Percentiles rank a stretch among this genome's conserved stretches.
Conservation (phyloP, 2,329 filamentous ascomycete species). For the Pseudogymnoascus sp. region DNA sequence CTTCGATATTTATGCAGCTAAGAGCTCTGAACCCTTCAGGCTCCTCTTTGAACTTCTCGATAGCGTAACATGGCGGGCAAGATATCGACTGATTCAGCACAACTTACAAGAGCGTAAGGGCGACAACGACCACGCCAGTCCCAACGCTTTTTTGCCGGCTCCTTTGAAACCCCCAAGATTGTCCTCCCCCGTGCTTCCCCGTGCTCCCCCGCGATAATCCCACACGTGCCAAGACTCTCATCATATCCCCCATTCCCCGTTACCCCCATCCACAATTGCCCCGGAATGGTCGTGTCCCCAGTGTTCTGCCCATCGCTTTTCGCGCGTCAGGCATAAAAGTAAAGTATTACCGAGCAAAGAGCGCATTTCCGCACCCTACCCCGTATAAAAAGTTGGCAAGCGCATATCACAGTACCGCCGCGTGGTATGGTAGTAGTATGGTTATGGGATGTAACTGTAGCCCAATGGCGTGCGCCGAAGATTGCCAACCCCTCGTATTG, state of each 20-base stretch:
- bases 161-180: not conserved
- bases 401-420: not conserved
- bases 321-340: not conserved
- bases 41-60: not conserved
- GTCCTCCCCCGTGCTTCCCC: not conserved
- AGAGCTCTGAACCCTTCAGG: not conserved
- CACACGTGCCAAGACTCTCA: not conserved
- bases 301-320: not conserved
- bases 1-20: not conserved
- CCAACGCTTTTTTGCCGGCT: not conserved
- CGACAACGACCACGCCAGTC: not conserved
- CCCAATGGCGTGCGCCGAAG: not conserved
- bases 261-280: not conserved
- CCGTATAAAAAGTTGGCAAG: not conserved
- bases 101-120: not conserved
- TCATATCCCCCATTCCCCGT: not conserved
- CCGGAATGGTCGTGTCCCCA: not conserved
- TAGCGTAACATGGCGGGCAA: not conserved
- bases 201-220: constrained; percentile 1
- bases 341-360: not conserved
- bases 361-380: not conserved
- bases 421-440: not conserved
- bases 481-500: constrained; percentile 2
- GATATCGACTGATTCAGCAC: not conserved
- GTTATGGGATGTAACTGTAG: not conserved